Evolutionary conservation across 1,284 basidiomycete genomes (phyloP), one percentile per base, ranked within the genome.

Genomic region (Bjerkandera adusta): DNA sequence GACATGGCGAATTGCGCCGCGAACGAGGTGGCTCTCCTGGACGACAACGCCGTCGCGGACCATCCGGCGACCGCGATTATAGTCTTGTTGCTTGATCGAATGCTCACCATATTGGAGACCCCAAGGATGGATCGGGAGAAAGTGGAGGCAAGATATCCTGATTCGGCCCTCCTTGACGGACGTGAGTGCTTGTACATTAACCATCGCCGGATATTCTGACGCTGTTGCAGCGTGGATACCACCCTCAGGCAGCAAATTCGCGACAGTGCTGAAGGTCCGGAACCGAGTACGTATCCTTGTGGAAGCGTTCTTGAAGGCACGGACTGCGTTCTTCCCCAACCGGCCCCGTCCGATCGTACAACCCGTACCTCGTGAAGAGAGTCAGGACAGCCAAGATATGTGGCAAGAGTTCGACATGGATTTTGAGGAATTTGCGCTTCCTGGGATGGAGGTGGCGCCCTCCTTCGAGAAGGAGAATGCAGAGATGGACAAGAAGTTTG

Each of bases 341-440:
- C 67, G 70, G 15, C 68, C 70, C 3, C 72, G 71, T 1, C 60
- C 48, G 47, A 56, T 18, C 26, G n/a, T 24, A 4, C 38, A 54
- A 62, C 37, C 47, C 52, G 30, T 57, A 63, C 30, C 69, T 78
- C 45, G 73, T 73, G 48, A 83, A 56, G 90, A 92, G 53, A 94
- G 89, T 55, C 87, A 92, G 59, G 88, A 93, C 35, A 72, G 78
- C 42, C n/a, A n/a, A n/a, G n/a, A n/a, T n/a, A n/a, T n/a, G n/a
- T 57, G 77, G 73, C 24, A 68, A 68, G 72, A 72, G 46, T 63
- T 82, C 34, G 77, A 85, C 52, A 70, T 81, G 27, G 73, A 85
- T n/a, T n/a, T n/a, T n/a, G n/a, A n/a, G n/a, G n/a, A n/a, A n/a
- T n/a, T n/a, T n/a, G n/a, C n/a, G n/a, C n/a, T n/a, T n/a, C n/a